A percentile compares a stretch with the other conserved stretches of the same genome.
Conservation (phyloP, 495 filamentous ascomycete genomes). For the Xeromyces bisporus region DNA sequence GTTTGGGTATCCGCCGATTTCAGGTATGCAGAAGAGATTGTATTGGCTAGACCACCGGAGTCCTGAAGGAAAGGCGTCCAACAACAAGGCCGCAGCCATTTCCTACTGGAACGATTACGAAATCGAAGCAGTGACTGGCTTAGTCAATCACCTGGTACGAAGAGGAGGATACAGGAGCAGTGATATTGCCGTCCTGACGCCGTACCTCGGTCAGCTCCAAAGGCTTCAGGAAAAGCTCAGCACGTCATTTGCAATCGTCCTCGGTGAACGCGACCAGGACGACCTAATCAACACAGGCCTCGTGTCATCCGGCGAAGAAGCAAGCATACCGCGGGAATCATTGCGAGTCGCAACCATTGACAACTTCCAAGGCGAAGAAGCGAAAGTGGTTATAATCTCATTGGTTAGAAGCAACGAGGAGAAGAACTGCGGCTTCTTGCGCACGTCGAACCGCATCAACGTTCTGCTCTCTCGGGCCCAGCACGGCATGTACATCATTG, state of each 20-base stretch:
- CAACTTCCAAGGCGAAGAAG: constrained; percentile 73
- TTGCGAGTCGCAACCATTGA: constrained; percentile 32
- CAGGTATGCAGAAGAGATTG: constrained; percentile 43
- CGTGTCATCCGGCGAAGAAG: constrained; percentile 34
- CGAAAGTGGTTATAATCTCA: constrained; percentile 51
- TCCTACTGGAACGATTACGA: constrained; percentile 55
- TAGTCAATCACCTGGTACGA: constrained; percentile 54
- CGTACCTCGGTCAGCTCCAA: constrained; percentile 54
- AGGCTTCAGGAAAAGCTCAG: constrained; percentile 37
- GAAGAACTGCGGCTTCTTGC: constrained; percentile 62
- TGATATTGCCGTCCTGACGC: constrained; percentile 53
- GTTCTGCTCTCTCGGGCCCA: constrained; percentile 58
- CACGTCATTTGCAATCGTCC: constrained; percentile 38
- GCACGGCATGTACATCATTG: constrained; percentile 51
- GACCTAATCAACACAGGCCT: constrained; percentile 53
- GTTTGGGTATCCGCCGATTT: constrained; percentile 25
- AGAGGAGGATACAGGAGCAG: constrained; percentile 61
- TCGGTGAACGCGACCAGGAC: constrained; percentile 54
- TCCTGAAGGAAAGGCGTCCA: constrained; percentile 23
- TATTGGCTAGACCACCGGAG: constrained; percentile 50
- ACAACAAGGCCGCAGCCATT: constrained; percentile 27
- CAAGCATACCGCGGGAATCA: constrained; percentile 33
- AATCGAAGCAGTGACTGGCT: constrained; percentile 47
- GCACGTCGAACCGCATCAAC: constrained; percentile 48
- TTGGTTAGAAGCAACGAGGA: constrained; percentile 49